Percentiles rank a stretch among this genome's conserved stretches.
These are phyloP conservation scores for Termitomyces sp. DNA, from an alignment of 768 basidiomycete species.

Conservation along the genomic window DNA sequence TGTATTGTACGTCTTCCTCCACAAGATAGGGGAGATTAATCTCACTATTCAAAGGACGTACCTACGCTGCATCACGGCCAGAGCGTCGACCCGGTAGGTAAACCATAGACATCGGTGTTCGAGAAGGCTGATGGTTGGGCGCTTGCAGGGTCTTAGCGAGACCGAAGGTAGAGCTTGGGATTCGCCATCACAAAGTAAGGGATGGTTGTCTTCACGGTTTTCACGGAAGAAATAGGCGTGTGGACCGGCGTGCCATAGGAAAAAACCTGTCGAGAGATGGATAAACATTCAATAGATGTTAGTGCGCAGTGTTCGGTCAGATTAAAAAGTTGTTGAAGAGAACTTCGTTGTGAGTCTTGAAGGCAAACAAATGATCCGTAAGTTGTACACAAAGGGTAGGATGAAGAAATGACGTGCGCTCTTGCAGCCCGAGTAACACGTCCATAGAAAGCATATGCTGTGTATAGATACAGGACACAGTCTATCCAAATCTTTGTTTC, in stretches of 20 bases:
- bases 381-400: not conserved
- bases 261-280: not conserved
- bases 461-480: not conserved
- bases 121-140: not conserved
- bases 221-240: constrained; percentile 13
- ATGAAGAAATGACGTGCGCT: not conserved
- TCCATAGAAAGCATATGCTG: not conserved
- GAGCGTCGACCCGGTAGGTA: not conserved
- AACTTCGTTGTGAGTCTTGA: not conserved
- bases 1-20: not conserved
- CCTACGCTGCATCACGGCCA: constrained; percentile 1
- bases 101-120: not conserved
- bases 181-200: constrained; percentile 20
- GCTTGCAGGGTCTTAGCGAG: constrained; percentile 28
- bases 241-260: not conserved
- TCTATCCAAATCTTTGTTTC: constrained; percentile 14
- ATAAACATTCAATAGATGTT: not conserved
- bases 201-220: constrained; percentile 23
- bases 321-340: not conserved
- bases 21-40: not conserved
- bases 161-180: constrained; percentile 41
- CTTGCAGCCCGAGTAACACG: not conserved
- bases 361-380: not conserved
- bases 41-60: not conserved
- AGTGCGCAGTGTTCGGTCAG: not conserved